Conservation (phyloP, 2,329 filamentous ascomycete species). For the Pseudopyricularia javanii region DNA sequence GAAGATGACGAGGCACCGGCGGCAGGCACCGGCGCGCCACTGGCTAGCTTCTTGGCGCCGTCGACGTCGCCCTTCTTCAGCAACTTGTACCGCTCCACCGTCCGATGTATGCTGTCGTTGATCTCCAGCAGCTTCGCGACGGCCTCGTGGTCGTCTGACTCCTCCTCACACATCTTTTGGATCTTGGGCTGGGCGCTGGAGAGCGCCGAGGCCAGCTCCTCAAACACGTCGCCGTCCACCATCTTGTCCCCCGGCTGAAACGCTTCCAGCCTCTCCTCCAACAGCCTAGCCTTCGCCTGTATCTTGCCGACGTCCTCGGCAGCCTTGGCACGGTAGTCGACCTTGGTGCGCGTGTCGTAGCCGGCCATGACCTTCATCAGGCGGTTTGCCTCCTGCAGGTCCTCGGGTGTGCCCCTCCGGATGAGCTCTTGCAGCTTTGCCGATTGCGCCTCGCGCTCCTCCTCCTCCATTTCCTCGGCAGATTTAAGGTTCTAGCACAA, state of each 20-base stretch:
- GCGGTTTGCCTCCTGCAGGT: constrained; percentile 91
- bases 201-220: constrained; percentile 80
- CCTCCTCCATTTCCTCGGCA: constrained; percentile 96
- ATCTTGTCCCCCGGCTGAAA: constrained; percentile 75
- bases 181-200: constrained; percentile 96
- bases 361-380: constrained; percentile 99
- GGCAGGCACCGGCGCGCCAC: constrained; percentile 54
- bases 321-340: constrained; percentile 94
- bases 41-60: constrained; percentile 69
- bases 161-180: constrained; percentile 98
- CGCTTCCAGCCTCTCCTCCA: constrained; percentile 85
- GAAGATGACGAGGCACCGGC: constrained; percentile 41
- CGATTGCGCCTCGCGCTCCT: constrained; percentile 86
- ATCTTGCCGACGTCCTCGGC: constrained; percentile 91
- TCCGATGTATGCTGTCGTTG: constrained; percentile 97
- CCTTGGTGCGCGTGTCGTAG: constrained; percentile 89
- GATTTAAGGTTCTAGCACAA: constrained; percentile 74
- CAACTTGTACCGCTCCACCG: constrained; percentile 87
- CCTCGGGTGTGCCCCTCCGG: constrained; percentile 77
- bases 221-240: constrained; percentile 52
- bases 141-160: constrained; percentile 91
- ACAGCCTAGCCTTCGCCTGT: constrained; percentile 82
- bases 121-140: constrained; percentile 93
- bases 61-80: constrained; percentile 92
- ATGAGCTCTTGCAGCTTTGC: constrained; percentile 98